Base-by-base conservation (phyloP, 1,284 basidiomycete genomes). In the Tilletiaria anomala region DNA sequence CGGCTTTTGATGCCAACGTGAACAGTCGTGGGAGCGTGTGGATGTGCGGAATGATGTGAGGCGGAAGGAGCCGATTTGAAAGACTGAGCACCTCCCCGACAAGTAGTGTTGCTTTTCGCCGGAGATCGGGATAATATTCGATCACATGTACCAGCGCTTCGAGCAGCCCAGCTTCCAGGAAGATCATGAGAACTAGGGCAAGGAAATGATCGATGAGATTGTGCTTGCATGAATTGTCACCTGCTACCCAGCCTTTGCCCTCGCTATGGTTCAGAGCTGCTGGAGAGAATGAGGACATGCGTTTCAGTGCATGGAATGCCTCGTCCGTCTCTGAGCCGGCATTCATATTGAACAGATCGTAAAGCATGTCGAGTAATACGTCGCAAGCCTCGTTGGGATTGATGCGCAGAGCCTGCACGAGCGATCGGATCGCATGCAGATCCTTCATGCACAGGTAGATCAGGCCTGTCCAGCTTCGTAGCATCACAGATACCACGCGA, bases 321-420 rank as follows among this genome's bases (percentile, higher is more conserved):
- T n/a, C n/a, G n/a, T n/a, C n/a, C n/a, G n/a, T n/a, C n/a, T n/a
- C n/a, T n/a, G 26, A 29, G 26, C 8, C 26, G 26, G 10, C n/a
- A n/a, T 8, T 29, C 26, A 40, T 16, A 43, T 86, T 83, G 40
- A 97, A 73, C n/a, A 91, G 73, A 50, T 85, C 81, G 61, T 91
- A 91, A 57, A 97, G 83, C 75, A 93, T 81, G 57, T 94, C 84
- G 23, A 97, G n/a, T n/a, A n/a, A n/a, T n/a, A n/a, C n/a, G n/a
- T n/a, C n/a, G n/a, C n/a, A n/a, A n/a, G n/a, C n/a, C n/a, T n/a
- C n/a, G n/a, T n/a, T n/a, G n/a, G n/a, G n/a, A n/a, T n/a, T n/a
- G n/a, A 94, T 83, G 47, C 79, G 78, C 36, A 99, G 71, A 0
- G 83, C 84, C 57, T 87, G 76, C 21, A 97, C 76, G 17, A 97